Conservation (phyloP, 1,284 basidiomycete species). For the Polyporus tsugae region DNA sequence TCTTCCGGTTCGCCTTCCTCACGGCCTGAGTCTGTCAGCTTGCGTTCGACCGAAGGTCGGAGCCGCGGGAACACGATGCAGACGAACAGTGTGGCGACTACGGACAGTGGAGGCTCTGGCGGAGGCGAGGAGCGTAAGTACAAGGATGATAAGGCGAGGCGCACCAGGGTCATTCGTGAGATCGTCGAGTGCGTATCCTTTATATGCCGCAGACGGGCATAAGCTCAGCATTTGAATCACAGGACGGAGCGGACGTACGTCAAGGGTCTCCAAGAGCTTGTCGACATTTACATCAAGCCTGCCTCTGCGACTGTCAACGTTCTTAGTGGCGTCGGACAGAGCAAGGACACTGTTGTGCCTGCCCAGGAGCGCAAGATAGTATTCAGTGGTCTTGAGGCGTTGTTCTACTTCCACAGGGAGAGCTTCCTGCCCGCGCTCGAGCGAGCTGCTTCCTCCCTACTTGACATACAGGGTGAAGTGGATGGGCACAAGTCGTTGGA, state of each 20-base stretch:
- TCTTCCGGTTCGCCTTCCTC: conserved; percentile 33
- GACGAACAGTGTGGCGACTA: conserved; percentile 77
- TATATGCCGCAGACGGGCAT: conserved; percentile 14
- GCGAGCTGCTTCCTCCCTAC: conserved; percentile 72
- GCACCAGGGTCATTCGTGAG: conserved; percentile 82
- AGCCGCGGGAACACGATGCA: conserved; percentile 62
- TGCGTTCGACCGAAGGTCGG: conserved; percentile 70
- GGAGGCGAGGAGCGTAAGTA: conserved; percentile 78
- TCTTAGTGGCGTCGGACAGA: conserved; percentile 72
- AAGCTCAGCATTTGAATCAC: conserved; percentile 33
- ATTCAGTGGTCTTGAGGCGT: conserved; percentile 90
- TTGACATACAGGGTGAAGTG: conserved; percentile 64
- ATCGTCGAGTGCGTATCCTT: conserved; percentile 79
- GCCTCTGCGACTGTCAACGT: conserved; percentile 77
- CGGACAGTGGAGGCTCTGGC: conserved; percentile 69
- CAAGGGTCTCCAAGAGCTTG: conserved; percentile 89
- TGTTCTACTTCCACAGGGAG: conserved; percentile 92
- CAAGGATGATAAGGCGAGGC: conserved; percentile 87
- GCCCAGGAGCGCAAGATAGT: conserved; percentile 89
- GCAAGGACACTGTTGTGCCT: conserved; percentile 89
- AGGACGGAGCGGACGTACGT: conserved; percentile 97
- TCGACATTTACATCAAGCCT: conserved; percentile 95
- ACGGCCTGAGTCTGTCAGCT: conserved; percentile 52
- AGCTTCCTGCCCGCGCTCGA: conserved; percentile 93
- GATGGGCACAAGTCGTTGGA: conserved; percentile 79